Evolutionary conservation across 768 basidiomycete genomes (phyloP).

Genomic region (Collybia mongolica): DNA sequence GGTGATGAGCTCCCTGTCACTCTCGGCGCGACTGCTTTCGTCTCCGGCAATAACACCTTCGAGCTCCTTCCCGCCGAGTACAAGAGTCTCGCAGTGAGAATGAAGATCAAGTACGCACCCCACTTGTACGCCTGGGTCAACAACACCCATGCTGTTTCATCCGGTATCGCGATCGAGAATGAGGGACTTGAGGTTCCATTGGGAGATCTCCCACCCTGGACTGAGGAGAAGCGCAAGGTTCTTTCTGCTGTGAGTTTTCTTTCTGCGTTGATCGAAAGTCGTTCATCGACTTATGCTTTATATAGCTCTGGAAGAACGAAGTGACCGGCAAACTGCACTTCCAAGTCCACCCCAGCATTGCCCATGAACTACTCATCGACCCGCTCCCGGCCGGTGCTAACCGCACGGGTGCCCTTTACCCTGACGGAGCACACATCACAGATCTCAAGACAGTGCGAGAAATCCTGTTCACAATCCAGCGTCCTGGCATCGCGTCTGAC

Average conservation of each 20-base stretch:
- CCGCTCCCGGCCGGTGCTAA: constrained; percentile 64
- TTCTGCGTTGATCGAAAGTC: background rate
- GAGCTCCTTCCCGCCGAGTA: constrained; percentile 65
- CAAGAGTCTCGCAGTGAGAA: constrained; percentile 79
- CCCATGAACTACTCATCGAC: constrained; percentile 60
- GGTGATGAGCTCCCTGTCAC: constrained; percentile 82
- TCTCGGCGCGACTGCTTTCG: constrained; percentile 84
- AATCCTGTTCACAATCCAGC: constrained; percentile 81
- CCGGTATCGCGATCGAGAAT: constrained; percentile 80
- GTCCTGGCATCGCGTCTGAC: constrained; percentile 82
- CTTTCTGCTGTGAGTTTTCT: constrained; percentile 52
- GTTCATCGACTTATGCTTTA: background rate
- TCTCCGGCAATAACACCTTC: constrained; percentile 81
- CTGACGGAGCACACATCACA: constrained; percentile 78
- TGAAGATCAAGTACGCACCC: constrained; percentile 75
- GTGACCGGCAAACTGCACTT: constrained; percentile 80
- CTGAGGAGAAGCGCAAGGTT: constrained; percentile 69
- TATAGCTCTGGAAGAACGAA: constrained; percentile 91
- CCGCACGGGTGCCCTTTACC: constrained; percentile 69
- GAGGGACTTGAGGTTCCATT: constrained; percentile 71
- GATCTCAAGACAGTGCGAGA: constrained; percentile 75
- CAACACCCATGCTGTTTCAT: constrained; percentile 65
- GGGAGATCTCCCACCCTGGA: constrained; percentile 78
- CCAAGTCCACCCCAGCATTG: constrained; percentile 87
- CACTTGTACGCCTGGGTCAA: constrained; percentile 94